Evolutionary conservation across 345 rosid genomes (phyloP).

Genomic region (Litchi chinensis): DNA sequence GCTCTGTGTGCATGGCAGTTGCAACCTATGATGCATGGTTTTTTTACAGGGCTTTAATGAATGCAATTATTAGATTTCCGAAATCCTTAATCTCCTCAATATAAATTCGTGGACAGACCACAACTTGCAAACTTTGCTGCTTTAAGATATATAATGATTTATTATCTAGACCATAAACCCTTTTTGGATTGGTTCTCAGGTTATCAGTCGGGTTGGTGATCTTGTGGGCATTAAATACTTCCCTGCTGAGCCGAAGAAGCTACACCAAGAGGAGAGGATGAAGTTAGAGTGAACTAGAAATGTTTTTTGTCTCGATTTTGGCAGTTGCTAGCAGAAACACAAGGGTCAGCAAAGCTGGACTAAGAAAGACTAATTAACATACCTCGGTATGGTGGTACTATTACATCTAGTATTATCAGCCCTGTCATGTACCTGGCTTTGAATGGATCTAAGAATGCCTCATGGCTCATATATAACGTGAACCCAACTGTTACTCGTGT

Average conservation of each 20-base stretch:
- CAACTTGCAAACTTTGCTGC: neutral
- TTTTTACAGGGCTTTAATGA: neutral
- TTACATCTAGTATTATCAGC: neutral
- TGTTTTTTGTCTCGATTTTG: neutral
- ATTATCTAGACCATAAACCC: neutral
- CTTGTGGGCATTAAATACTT: conserved; percentile 82
- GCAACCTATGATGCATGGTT: neutral
- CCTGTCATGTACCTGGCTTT: neutral
- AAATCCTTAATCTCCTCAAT: neutral
- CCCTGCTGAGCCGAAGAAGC: conserved; percentile 73
- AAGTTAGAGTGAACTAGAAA: conserved; percentile 32
- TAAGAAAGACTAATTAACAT: neutral
- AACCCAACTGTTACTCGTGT: neutral
- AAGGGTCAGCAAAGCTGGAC: conserved; percentile 10
- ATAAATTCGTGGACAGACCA: neutral
- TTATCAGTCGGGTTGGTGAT: conserved; percentile 76
- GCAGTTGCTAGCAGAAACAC: neutral
- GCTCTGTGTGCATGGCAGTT: neutral
- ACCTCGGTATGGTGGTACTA: conserved; percentile 7
- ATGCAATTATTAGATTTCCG: neutral
- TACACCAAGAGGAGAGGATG: conserved; percentile 34
- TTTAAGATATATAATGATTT: conserved; percentile 8
- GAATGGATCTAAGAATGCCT: neutral
- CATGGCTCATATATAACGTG: neutral
- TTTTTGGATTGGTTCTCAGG: conserved; percentile 41